A percentile compares a stretch with the other conserved stretches of the same genome.
Conservation (phyloP, 139 green algal species). For the Picochlorum sp. region DNA sequence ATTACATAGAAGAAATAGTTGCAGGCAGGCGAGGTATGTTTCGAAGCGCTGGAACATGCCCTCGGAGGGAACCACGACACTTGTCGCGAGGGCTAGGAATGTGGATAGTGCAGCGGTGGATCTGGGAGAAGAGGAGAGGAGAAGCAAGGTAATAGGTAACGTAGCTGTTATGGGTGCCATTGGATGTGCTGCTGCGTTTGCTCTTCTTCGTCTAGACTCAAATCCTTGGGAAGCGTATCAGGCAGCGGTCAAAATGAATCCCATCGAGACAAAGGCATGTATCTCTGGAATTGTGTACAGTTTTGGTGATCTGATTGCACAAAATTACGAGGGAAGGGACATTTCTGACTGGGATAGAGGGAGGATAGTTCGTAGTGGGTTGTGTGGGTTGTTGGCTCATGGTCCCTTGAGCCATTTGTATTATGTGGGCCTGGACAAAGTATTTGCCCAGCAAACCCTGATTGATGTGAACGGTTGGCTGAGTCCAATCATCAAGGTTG, state of each 20-base stretch:
- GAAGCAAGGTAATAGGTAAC: conserved; percentile 9
- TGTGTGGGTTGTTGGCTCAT: conserved; percentile 28
- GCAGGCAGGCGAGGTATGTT: no score
- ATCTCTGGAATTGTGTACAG: conserved; percentile 30
- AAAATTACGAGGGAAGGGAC: conserved; percentile 29
- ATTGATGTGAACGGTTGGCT: conserved; percentile 4
- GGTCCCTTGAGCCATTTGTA: conserved; percentile 30
- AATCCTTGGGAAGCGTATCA: conserved; percentile 13
- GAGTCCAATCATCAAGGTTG: conserved; percentile 26
- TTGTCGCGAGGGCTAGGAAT: no score
- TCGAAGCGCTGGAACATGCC: no score
- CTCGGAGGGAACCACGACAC: no score
- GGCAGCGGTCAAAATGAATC: conserved; percentile 6
- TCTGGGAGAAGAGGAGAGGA: not conserved
- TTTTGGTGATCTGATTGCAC: conserved; percentile 33
- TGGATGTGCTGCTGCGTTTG: not conserved
- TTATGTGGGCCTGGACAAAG: conserved; percentile 26
- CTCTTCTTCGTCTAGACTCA: not conserved
- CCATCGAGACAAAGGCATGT: conserved; percentile 18
- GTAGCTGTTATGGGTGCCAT: not conserved
- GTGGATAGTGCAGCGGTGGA: conserved; percentile 20
- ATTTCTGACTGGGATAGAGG: conserved; percentile 17
- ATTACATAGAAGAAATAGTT: no score
- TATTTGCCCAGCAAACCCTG: conserved; percentile 11
- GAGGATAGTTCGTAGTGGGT: conserved; percentile 18